These are phyloP conservation scores for Daldinia caldariorum DNA, from an alignment of 495 filamentous ascomycete species.

Conservation along the genomic window DNA sequence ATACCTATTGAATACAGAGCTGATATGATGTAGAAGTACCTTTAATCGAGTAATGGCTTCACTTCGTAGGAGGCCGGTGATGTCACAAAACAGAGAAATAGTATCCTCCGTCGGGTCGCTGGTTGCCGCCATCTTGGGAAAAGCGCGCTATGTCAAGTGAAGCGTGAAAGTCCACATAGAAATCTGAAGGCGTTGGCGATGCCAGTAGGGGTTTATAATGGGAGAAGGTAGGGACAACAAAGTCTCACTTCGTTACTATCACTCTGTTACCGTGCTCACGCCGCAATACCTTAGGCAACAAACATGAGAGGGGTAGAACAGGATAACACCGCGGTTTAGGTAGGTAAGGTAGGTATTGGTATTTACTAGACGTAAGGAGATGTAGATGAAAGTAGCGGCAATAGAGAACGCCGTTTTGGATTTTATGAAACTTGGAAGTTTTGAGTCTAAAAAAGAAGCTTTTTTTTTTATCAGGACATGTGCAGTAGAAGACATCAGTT, in stretches of 20 bases:
- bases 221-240: too few species aligned
- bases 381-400: not conserved
- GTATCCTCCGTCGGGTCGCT: slow-evolving; percentile 45
- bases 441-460: not conserved
- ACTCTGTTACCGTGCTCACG: too few species aligned
- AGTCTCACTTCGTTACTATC: too few species aligned
- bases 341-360: too few species aligned
- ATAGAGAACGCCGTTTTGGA: not conserved
- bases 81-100: slow-evolving; percentile 43
- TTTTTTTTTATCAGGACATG: not conserved
- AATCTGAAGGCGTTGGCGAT: not conserved
- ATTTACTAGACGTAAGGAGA: too few species aligned
- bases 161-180: slow-evolving; percentile 1
- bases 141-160: not conserved
- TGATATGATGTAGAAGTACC: slow-evolving; percentile 39
- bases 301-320: not conserved
- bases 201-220: not conserved
- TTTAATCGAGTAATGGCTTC: slow-evolving; percentile 53
- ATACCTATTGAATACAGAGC: slow-evolving; percentile 3
- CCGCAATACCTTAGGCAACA: not conserved
- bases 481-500: not conserved
- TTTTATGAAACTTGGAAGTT: not conserved
- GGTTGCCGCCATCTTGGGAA: slow-evolving; percentile 46
- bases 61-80: slow-evolving; percentile 45
- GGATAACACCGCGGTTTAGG: not conserved